Percentiles rank a stretch among this genome's conserved stretches.
phyloP scores from a whole-genome alignment of 139 green algal species.

The Chlorella sp. region DNA sequence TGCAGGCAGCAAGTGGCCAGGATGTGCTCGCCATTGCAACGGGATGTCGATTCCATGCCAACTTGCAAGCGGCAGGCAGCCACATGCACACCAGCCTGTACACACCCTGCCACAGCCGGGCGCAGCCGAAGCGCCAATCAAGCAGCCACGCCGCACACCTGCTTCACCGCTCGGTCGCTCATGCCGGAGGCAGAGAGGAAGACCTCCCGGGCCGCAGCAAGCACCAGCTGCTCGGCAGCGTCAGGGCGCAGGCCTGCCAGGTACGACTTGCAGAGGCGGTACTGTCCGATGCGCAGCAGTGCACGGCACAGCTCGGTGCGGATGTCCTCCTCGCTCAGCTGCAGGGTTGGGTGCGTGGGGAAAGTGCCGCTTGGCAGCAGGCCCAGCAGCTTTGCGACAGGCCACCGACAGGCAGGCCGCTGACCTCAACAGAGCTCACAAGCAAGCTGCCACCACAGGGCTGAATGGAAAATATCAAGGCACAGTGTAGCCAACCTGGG shows the following conservation, averaged over 20 bases:
- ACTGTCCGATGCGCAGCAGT: constrained; percentile 39
- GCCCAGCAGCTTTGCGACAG: not conserved
- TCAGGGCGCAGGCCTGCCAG: constrained; percentile 13
- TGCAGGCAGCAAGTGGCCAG: too few species aligned
- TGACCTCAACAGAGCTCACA: too few species aligned
- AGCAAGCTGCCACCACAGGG: too few species aligned
- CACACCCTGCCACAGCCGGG: too few species aligned
- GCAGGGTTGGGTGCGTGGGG: not conserved
- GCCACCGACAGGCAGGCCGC: too few species aligned
- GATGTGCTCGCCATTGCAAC: too few species aligned
- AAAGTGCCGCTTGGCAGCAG: not conserved
- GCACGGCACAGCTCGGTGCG: constrained; percentile 27
- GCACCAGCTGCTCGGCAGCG: constrained; percentile 41
- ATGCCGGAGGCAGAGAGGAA: constrained; percentile 27
- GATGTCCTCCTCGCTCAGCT: constrained; percentile 26
- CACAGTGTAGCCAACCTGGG: not conserved
- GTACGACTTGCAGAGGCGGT: constrained; percentile 31
- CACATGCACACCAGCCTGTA: too few species aligned
- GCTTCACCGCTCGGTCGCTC: constrained; percentile 9
- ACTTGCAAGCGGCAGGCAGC: not conserved
- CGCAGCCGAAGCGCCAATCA: too few species aligned
- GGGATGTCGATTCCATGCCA: too few species aligned
- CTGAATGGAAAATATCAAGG: too few species aligned
- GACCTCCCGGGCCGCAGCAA: constrained; percentile 30
- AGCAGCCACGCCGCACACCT: not conserved